Evolutionary conservation across 2,329 filamentous ascomycete species (phyloP), one percentile per base, ranked within the genome.

Genomic region (Shiraia sp.): DNA sequence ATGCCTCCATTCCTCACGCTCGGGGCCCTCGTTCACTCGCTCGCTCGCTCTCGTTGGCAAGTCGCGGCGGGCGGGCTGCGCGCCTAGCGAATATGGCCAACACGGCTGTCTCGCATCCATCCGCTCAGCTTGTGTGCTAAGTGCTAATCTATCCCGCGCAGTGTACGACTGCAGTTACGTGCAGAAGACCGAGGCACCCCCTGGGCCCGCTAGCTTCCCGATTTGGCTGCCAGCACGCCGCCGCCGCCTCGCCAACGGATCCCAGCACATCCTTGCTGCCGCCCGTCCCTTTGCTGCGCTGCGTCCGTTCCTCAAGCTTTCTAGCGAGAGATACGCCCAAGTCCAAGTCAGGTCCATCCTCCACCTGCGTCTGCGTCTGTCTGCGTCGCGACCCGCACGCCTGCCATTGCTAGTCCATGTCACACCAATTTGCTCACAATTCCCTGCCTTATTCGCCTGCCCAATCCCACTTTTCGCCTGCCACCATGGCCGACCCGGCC

Each of bases 401-500:
- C 49, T 44, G 52, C 51, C 53, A 57, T 51, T 57, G 56, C 56
- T 55, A 48, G 60, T 48, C 55, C 55, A 63, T 63, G 61, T 66
- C 61, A 43, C 61, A 60, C 59, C 59, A 65, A 44, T 58, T 58
- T 55, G 48, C 59, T 45, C 45, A 51, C 41, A 44, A 44, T 45
- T 43, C 57, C 38, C 51, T 57, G 53, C 57, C 61, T 38, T 65
- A 63, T 51, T 61, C 57, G 52, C 63, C 61, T 33, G 63, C 59
- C 32, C 55, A 58, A 17, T 62, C 61, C 49, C 63, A 61, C 51
- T 61, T 58, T 58, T 57, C 58, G 36, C 59, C 55, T 25, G 42
- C 56, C 45, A 63, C 30, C 49, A 69, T 69, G 65, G 61, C 63
- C 30, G 65, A 69, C 37, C 61, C 58, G 36, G 61, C 50, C 43